Percentiles rank a stretch among this genome's conserved stretches.
Evolutionary conservation across 2,329 filamentous ascomycete genomes (phyloP).

Genomic region (Pezicula neosporulosa): DNA sequence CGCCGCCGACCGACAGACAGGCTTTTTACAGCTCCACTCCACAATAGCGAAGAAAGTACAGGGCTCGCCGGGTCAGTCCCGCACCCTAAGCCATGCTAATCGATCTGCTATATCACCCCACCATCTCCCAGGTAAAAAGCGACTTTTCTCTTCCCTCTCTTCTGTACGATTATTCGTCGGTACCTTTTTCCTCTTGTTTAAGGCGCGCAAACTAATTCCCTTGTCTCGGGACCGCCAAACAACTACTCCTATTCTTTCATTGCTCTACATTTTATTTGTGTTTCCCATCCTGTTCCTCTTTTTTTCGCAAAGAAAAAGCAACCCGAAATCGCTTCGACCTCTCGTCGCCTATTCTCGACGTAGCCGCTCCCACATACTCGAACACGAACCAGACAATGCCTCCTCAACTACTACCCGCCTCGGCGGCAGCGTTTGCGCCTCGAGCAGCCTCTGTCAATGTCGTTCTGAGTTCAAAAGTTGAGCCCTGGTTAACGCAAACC

Average conservation of each 20-base stretch:
- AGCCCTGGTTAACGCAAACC: slow-evolving; percentile 95
- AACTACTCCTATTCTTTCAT: slow-evolving; percentile 37
- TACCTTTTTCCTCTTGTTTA: slow-evolving; percentile 51
- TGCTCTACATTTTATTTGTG: slow-evolving; percentile 37
- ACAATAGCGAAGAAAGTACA: neutral
- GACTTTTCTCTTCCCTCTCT: slow-evolving; percentile 31
- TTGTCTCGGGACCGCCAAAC: slow-evolving; percentile 48
- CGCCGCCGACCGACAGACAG: neutral
- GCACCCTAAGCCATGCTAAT: neutral
- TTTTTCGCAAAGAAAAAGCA: slow-evolving; percentile 8
- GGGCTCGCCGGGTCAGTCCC: neutral
- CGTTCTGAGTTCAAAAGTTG: slow-evolving; percentile 85
- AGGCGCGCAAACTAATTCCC: slow-evolving; percentile 60
- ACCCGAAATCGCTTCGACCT: slow-evolving; percentile 5
- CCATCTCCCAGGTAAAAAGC: slow-evolving; percentile 11
- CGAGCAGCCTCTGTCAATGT: slow-evolving; percentile 88
- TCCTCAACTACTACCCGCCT: slow-evolving; percentile 88
- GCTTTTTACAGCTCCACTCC: neutral
- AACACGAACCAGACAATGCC: slow-evolving; percentile 58
- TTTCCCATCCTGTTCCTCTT: slow-evolving; percentile 31
- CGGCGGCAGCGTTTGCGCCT: slow-evolving; percentile 93
- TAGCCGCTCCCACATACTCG: slow-evolving; percentile 12
- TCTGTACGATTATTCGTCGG: slow-evolving; percentile 57
- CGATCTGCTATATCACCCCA: slow-evolving; percentile 15
- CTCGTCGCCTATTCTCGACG: slow-evolving; percentile 12